phyloP scores from a whole-genome alignment of 23 red algal species.

The Pyropia haitanensis region DNA sequence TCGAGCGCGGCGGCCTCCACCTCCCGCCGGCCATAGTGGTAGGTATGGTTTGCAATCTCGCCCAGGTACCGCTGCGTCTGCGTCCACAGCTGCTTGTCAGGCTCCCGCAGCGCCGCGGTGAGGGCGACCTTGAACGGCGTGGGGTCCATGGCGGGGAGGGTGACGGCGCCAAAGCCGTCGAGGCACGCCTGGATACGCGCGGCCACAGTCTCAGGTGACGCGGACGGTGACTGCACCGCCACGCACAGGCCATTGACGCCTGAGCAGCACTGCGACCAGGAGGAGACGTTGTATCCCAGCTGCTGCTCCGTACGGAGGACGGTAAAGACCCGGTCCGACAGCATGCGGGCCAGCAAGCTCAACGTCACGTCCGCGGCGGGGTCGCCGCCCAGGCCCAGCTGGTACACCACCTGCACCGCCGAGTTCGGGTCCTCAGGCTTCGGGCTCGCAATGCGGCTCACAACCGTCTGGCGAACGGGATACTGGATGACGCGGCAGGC shows the following conservation, averaged over 20 bases:
- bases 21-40: conserved; percentile 20
- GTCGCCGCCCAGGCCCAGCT: conserved; percentile 38
- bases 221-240: conserved; percentile 69
- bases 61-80: conserved; percentile 41
- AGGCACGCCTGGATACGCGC: conserved; percentile 55
- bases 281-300: conserved; percentile 82
- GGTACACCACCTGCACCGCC: conserved; percentile 42
- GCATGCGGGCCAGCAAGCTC: conserved; percentile 56
- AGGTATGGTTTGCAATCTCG: conserved; percentile 19
- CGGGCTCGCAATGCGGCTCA: conserved; percentile 19
- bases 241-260: conserved; percentile 37
- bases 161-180: conserved; percentile 10
- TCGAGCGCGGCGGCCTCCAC: conserved; percentile 46
- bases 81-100: conserved; percentile 24
- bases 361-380: conserved; percentile 31
- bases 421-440: conserved; percentile 78
- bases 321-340: conserved; percentile 70
- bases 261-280: conserved; percentile 13
- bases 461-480: conserved; percentile 15
- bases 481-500: conserved; percentile 34
- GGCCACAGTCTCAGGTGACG: conserved; percentile 43
- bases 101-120: conserved; percentile 36
- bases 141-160: conserved; percentile 19
- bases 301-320: conserved; percentile 83
- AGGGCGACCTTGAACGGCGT: conserved; percentile 43